Evolutionary conservation across 2,329 filamentous ascomycete genomes (phyloP), one percentile per base, ranked within the genome.

Genomic region (Bipolaris gigantea): DNA sequence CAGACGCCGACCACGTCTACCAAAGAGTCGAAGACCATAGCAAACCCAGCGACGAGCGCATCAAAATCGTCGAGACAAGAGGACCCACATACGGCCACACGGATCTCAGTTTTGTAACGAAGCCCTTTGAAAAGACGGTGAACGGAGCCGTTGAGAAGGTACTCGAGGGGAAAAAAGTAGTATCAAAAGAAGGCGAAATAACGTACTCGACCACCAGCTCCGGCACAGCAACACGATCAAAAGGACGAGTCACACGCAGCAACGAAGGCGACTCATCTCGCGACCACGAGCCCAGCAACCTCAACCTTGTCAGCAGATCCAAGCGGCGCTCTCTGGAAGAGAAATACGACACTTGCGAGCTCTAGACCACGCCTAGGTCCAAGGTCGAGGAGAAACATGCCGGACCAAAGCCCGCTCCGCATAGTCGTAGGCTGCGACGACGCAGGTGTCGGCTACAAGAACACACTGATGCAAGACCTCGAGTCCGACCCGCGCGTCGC

Each of bases 371-470:
- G n/a, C n/a, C n/a, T n/a, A n/a, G n/a, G n/a, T n/a, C n/a, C n/a
- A n/a, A n/a, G n/a, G n/a, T n/a, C n/a, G n/a, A n/a, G n/a, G n/a
- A n/a, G n/a, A n/a, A n/a, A n/a, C n/a, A 48, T 41, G 35, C 4
- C 25, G 34, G 15, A 34, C n/a, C 53, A 15, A 53, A 47, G 33
- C 5, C 69, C 70, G 50, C 77, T 86, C 65, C 81, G 82, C 69
- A 83, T 88, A 65, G 85, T 82, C 66, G 80, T 88, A 64, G 85
- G 84, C 73, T 80, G 81, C 72, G 85, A 88, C 72, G 88, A 90
- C 64, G 89, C 89, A 55, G 90, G 90, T 70, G 82, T 89, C 66
- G 78, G 77, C 63, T 94, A 94, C 83, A 94, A 93, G 76, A 84
- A 86, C 71, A 83, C 85, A 63, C 87, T 95, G 77, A 90, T 89